Conservation (phyloP, 2,329 filamentous ascomycete genomes). For the Xylaria sp. region DNA sequence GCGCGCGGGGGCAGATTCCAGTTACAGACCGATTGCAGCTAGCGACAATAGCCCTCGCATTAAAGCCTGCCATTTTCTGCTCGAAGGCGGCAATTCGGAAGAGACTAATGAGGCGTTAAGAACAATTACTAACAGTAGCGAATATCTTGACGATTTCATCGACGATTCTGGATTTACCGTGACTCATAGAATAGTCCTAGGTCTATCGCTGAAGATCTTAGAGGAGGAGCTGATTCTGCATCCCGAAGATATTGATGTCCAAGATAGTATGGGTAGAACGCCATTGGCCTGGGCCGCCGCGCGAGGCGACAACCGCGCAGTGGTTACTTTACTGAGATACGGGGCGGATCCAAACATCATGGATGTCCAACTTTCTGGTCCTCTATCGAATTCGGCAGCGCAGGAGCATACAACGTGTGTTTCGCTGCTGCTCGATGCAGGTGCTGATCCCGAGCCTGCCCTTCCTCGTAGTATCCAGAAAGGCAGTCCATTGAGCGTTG, state of each 20-base stretch:
- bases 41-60: no score
- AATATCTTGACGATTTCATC: no score
- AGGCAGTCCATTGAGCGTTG: conserved; percentile 49
- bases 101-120: no score
- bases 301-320: conserved; percentile 32
- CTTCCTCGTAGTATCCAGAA: conserved; percentile 44
- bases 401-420: conserved; percentile 39
- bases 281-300: conserved; percentile 42
- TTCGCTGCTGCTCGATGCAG: conserved; percentile 40
- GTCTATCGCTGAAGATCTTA: conserved; percentile 28
- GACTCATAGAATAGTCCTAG: conserved; percentile 39
- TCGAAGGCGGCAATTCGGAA: no score
- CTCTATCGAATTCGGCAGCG: conserved; percentile 41
- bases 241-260: conserved; percentile 32
- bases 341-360: conserved; percentile 41
- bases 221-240: conserved; percentile 33
- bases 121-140: no score
- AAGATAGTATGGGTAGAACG: conserved; percentile 42
- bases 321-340: conserved; percentile 34
- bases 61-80: no score
- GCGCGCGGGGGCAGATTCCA: no score
- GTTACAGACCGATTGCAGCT: no score
- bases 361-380: conserved; percentile 41
- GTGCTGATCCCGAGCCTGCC: conserved; percentile 45
- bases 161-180: no score